phyloP scores from a whole-genome alignment of 306 rosid genomes.

The Mucuna pruriens region DNA sequence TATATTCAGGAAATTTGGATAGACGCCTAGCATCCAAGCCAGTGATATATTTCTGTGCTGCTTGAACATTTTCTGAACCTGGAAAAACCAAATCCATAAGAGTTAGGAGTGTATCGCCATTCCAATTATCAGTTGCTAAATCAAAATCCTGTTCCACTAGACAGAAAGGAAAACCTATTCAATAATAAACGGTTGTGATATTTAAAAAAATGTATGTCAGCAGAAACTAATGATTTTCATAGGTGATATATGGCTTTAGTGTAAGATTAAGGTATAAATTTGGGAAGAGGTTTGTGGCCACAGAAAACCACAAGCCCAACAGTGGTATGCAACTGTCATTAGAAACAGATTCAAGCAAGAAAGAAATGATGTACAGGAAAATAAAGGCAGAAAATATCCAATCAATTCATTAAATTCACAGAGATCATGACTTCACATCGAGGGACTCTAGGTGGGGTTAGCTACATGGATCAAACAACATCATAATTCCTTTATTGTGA shows the following conservation, averaged over 20 bases:
- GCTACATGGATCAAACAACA: not conserved
- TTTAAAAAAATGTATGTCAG: not conserved
- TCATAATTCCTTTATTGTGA: not conserved
- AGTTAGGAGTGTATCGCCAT: constrained; percentile 4
- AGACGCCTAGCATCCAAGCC: constrained; percentile 95
- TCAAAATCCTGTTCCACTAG: not conserved
- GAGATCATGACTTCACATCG: not conserved
- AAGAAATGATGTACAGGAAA: not conserved
- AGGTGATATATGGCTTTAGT: not conserved
- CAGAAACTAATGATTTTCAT: not conserved
- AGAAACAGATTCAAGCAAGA: constrained; percentile 13
- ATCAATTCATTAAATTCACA: not conserved
- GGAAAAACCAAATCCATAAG: constrained; percentile 36
- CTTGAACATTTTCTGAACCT: constrained; percentile 91
- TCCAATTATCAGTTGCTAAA: constrained; percentile 13
- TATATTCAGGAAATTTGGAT: constrained; percentile 77
- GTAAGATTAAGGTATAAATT: not conserved
- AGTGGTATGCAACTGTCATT: not conserved
- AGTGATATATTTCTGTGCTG: constrained; percentile 86
- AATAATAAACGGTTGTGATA: not conserved
- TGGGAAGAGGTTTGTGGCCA: not conserved
- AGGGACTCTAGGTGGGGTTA: not conserved
- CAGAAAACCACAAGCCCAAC: not conserved
- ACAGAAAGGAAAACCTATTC: not conserved
- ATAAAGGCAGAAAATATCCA: not conserved